Evolutionary conservation across 345 rosid species (phyloP).

Genomic region (Erucastrum elatum): DNA sequence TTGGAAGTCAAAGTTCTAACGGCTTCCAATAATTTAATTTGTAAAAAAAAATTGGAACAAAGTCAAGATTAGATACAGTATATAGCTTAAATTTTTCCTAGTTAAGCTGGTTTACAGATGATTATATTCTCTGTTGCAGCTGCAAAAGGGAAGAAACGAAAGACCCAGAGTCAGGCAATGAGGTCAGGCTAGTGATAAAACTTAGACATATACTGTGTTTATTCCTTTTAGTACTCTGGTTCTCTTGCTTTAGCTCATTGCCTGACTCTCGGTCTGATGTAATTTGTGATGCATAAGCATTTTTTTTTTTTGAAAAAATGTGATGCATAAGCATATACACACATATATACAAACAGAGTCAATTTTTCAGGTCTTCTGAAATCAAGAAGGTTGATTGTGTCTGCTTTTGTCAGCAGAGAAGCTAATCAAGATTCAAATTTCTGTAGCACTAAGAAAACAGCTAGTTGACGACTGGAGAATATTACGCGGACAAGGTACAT

Average conservation of each 20-base stretch:
- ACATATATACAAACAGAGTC: background rate
- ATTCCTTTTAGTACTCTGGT: background rate
- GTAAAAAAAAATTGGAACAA: background rate
- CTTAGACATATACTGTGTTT: background rate
- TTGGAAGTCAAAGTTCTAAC: constrained; percentile 2
- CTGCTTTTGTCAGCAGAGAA: constrained; percentile 51
- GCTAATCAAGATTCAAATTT: constrained; percentile 77
- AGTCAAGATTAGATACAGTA: background rate
- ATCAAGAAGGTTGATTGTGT: constrained; percentile 9
- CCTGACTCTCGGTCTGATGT: too few relatives aligned
- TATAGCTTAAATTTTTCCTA: background rate
- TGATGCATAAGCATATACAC: background rate
- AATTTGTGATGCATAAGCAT: background rate
- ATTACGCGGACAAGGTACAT: constrained; percentile 78
- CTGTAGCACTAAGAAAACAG: constrained; percentile 74
- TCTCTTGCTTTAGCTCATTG: background rate
- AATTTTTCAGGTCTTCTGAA: background rate
- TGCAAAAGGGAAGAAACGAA: constrained; percentile 82
- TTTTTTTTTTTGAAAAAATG: too few relatives aligned
- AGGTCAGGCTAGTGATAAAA: constrained; percentile 56
- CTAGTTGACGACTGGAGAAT: constrained; percentile 85
- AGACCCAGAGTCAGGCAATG: constrained; percentile 65
- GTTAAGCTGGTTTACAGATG: constrained; percentile 14
- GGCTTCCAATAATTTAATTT: background rate
- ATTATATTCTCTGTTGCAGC: constrained; percentile 48